Evolutionary conservation across 2,329 filamentous ascomycete species (phyloP), one percentile per base, ranked within the genome.

Genomic region (Colletotrichum limetticola): DNA sequence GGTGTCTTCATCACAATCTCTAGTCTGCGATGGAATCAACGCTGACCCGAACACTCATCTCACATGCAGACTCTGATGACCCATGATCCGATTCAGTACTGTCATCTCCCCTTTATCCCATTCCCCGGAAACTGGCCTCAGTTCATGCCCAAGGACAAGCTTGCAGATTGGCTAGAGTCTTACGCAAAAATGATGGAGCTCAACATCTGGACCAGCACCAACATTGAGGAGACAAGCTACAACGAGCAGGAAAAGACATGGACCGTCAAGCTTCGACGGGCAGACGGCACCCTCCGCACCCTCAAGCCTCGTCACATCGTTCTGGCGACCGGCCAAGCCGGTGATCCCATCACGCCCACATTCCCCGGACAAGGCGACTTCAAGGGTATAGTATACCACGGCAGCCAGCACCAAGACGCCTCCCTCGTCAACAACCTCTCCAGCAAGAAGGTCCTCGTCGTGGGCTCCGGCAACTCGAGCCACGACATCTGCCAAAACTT

Each of bases 141-240:
- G 19, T 94, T 92, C 79, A 93, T 91, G 0, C 91, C 91, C 5
- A 94, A 93, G 78, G 91, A 94, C 79, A 94, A 94, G 77, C 83
- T 93, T 0, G 92, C 86, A 1, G 90, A 93, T 56, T 94, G 90
- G 82, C 91, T 94, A 73, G 91, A 93, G 75, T 83, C 87, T 0
- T 94, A 94, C 75, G 91, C 88, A 0, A 86, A 83, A 5, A 80
- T 90, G 0, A 84, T 94, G n/a, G 92, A 94, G 76, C 85, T 94
- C 53, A 92, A 93, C 74, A 87, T 93, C 30, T 93, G 91, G 92
- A 89, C 85, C 0, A 82, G 80, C 12, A 90, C 90, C 0, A 85
- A 82, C 1, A 76, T 93, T 0, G 79, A 78, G 1, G 80, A 82
- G 0, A 83, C 87, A 0, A 81, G 82, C 2, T 92, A 87, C 84